Base-by-base conservation (phyloP, 176 grass and related monocot species). In the Cenchrus fungigraminus region DNA sequence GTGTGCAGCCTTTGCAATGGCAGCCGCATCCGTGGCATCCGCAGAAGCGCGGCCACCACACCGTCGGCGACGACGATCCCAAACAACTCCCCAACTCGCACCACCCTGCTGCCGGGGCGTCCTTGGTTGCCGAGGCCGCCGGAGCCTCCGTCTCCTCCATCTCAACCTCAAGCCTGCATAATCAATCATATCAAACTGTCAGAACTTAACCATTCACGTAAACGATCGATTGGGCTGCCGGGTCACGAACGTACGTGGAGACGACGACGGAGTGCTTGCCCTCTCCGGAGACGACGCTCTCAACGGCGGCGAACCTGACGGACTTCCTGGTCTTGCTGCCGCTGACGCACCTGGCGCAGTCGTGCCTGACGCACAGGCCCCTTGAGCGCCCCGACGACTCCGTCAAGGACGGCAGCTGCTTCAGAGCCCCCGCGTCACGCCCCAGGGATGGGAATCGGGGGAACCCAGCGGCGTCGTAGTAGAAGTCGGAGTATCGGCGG, bases 391-490 rank as follows among this genome's bases (percentile, higher is more conserved):
- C 9, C 46, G 78, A 71, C 65, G 29, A 73, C 1, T 50, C 55
- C 34, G 34, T 34, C 34, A 34, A 34, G 34, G 34, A 34, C 3
- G 34, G 34, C 34, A 34, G 34, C 32, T 34, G 34, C 34, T 34
- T 34, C 34, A 34, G 34, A 34, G 34, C 34, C 34, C 2, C 34
- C 44, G 44, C 78, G 34, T 34, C 34, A 3, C 58, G 49, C 40
- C n/a, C 14, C 46, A 5, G n/a, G 83, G 71, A 3, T 34, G 88
- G 50, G 71, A 82, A 29, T 12, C 64, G 71, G 15, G 60, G 71
- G 46, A 89, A 37, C 16, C 78, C 83, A 2, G 71, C 46, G 16
- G 71, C 46, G 71, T 89, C 78, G 71, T 82, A 86, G 64, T 82
- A 89, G 4, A 88, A 25, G 25, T 15, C 46, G 47, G 5, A 43